Evolutionary conservation across 208 protist genomes (phyloP).

Genomic region (Leishmania lainsoni): DNA sequence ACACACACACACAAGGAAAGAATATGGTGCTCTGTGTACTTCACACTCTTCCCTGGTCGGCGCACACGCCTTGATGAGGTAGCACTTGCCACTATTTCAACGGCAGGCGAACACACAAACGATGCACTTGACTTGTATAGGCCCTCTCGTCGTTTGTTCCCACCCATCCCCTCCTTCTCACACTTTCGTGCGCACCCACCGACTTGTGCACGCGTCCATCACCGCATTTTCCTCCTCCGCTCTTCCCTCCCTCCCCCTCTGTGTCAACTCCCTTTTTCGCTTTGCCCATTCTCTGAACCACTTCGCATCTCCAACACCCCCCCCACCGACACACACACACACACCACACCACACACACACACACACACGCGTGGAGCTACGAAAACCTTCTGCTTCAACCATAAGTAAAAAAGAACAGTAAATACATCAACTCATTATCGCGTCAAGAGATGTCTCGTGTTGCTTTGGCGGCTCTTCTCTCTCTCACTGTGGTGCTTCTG

Average conservation of each 20-base stretch:
- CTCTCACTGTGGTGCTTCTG: slow-evolving; percentile 30
- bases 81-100: not conserved
- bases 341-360: not conserved
- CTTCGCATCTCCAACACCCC: not conserved
- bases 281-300: too few species aligned
- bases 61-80: not conserved
- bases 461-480: slow-evolving; percentile 20
- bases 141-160: not conserved
- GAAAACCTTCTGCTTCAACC: not conserved
- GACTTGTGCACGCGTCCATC: not conserved
- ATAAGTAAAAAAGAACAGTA: not conserved
- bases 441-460: slow-evolving; percentile 9
- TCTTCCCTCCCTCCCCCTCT: not conserved
- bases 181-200: not conserved
- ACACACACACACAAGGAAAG: not conserved
- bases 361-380: not conserved
- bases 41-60: not conserved
- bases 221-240: not conserved
- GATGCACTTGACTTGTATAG: too few species aligned
- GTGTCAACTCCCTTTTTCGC: not conserved
- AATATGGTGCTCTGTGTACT: not conserved
- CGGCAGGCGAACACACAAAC: not conserved
- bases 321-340: not conserved
- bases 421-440: not conserved
- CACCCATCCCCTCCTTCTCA: not conserved